Percentiles rank a stretch among this genome's conserved stretches.
phyloP scores from a whole-genome alignment of 192 early-diverging fungal genomes.

The Coemansia furcata region DNA sequence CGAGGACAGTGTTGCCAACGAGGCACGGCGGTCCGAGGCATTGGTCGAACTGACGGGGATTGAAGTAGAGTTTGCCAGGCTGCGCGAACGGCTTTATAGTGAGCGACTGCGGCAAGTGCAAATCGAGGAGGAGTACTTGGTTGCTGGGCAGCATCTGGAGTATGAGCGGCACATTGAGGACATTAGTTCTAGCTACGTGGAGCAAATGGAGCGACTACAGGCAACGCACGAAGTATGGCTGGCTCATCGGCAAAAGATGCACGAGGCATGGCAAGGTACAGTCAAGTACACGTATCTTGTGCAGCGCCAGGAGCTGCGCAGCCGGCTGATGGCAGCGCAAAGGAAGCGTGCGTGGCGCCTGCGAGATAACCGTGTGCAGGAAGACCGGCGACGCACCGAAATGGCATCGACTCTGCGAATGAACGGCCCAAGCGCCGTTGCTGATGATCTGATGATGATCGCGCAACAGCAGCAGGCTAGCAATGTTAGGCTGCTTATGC shows the following conservation, averaged over 20 bases:
- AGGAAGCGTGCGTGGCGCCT: slow-evolving; percentile 38
- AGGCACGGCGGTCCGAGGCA: slow-evolving; percentile 41
- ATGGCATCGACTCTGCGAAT: slow-evolving; percentile 1
- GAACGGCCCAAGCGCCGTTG: slow-evolving; percentile 2
- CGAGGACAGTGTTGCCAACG: slow-evolving; percentile 20
- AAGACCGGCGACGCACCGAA: slow-evolving; percentile 22
- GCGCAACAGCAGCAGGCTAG: slow-evolving; percentile 19
- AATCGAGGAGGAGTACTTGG: slow-evolving; percentile 41
- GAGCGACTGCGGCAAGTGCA: slow-evolving; percentile 49
- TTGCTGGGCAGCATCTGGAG: slow-evolving; percentile 42
- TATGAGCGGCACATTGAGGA: slow-evolving; percentile 38
- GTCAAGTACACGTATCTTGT: slow-evolving; percentile 47
- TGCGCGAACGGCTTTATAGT: slow-evolving; percentile 48
- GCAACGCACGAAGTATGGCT: slow-evolving; percentile 35
- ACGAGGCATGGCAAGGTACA: slow-evolving; percentile 24
- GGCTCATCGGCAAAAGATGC: slow-evolving; percentile 35
- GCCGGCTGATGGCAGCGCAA: slow-evolving; percentile 30
- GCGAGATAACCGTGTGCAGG: slow-evolving; percentile 37
- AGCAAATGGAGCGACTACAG: slow-evolving; percentile 33
- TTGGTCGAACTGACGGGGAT: slow-evolving; percentile 43
- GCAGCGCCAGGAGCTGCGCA: slow-evolving; percentile 49
- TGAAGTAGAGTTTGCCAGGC: slow-evolving; percentile 53
- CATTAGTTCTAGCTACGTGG: slow-evolving; percentile 9
- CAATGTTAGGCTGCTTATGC: slow-evolving; percentile 8
- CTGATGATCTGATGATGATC: slow-evolving; percentile 21